Percentiles rank a stretch among this genome's conserved stretches.
These are phyloP conservation scores for Cryptosporidium andersoni DNA, from an alignment of 169 alveolate genomes.

Conservation along the genomic window DNA sequence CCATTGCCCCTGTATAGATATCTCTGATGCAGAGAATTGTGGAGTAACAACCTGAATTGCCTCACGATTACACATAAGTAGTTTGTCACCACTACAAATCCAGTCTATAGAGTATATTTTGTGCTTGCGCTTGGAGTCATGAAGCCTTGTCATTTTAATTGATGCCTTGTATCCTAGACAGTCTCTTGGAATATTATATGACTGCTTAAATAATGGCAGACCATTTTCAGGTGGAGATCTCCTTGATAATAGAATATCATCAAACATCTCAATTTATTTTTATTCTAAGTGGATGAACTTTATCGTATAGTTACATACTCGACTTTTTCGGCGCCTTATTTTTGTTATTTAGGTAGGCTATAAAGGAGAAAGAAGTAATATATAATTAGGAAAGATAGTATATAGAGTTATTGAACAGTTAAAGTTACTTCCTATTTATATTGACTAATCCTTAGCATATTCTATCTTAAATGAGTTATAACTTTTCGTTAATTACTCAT, in stretches of 20 bases:
- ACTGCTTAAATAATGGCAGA: slow-evolving; percentile 15
- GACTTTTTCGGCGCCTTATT: not conserved
- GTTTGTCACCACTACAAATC: slow-evolving; percentile 34
- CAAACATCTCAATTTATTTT: slow-evolving; percentile 3
- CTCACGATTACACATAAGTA: slow-evolving; percentile 25
- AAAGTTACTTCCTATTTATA: too few relatives aligned
- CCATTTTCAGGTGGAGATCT: slow-evolving; percentile 53
- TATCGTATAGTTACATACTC: not conserved
- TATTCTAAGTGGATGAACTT: not conserved
- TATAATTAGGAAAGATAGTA: too few relatives aligned
- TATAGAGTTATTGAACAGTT: too few relatives aligned
- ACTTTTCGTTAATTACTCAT: too few relatives aligned
- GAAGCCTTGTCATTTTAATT: slow-evolving; percentile 42
- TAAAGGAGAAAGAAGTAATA: not conserved
- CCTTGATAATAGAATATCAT: slow-evolving; percentile 2
- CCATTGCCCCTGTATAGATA: slow-evolving; percentile 41
- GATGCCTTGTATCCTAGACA: slow-evolving; percentile 37
- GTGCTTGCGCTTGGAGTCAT: slow-evolving; percentile 27
- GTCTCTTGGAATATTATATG: slow-evolving; percentile 5
- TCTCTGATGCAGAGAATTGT: not conserved
- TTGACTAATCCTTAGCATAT: too few relatives aligned
- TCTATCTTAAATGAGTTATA: too few relatives aligned
- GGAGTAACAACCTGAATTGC: slow-evolving; percentile 36
- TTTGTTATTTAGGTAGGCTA: not conserved
- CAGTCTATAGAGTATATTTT: slow-evolving; percentile 39